Base-by-base conservation (phyloP, 1,284 basidiomycete species). In the Fomitopsis schrenkii region DNA sequence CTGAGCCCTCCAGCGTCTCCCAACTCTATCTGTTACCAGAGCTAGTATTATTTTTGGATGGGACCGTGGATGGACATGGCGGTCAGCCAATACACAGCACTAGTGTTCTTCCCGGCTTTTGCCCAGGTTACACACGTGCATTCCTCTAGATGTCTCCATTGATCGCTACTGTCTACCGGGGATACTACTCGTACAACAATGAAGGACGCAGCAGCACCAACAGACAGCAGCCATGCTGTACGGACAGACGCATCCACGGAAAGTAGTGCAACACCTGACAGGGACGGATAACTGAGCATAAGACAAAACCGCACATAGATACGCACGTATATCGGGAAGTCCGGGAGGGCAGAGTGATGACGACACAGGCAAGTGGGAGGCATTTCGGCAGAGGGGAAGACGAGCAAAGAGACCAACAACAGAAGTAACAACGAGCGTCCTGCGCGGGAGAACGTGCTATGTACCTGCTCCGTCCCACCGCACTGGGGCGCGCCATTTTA, bases 361-460 rank as follows among this genome's bases (percentile, higher is more conserved):
- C 22, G 22, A 14, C 41, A 44, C 41, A 17, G 41, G 5, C 4
- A 15, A 44, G 15, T 19, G 44, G 1, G 44, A 12, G 19, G 22
- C 8, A 44, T 8, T 19, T 15, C 12, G 22, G 22, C 45, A 19
- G 45, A 12, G 22, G 19, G 26, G 45, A 15, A n/a, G 44, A 26
- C 4, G 19, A 46, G 44, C 8, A 26, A 19, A 48, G 22, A 50
- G 48, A 50, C 48, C 28, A 50, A 38, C 35, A 40, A 54, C 33
- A 38, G 28, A 38, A 17, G 35, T 7, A 38, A 26, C 12, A 54
- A 54, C 36, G 52, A 54, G 52, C 52, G 52, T 36, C 52, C 52
- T 54, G 52, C 52, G 35, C 52, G 28, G 48, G 15, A 54, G 52
- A 54, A 54, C 52, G 52, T 54, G 52, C 35, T 38, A 54, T 38